Conservation (phyloP, 768 basidiomycete species). For the Cystofilobasidium bisporidii region DNA sequence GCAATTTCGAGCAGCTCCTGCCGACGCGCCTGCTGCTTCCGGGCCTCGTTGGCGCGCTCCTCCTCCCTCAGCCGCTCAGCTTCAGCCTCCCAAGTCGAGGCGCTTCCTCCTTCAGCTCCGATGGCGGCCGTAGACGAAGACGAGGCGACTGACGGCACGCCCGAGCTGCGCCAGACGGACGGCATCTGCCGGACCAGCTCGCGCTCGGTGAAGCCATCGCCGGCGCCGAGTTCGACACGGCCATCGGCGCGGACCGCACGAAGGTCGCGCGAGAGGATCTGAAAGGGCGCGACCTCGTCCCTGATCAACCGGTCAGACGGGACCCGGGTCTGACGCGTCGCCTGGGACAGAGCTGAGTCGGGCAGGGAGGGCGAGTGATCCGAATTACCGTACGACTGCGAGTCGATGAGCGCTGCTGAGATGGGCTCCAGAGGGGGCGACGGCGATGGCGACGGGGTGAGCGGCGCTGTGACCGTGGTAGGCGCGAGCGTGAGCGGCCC, state of each 20-base stretch:
- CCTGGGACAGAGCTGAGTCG: too few species aligned
- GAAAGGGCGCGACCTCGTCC: conserved; percentile 22
- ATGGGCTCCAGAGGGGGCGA: background rate
- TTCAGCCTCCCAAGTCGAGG: background rate
- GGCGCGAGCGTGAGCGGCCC: background rate
- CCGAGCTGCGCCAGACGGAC: background rate
- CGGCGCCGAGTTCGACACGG: conserved; percentile 15
- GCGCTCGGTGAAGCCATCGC: conserved; percentile 19
- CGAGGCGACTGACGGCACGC: background rate
- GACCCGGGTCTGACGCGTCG: background rate
- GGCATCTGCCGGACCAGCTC: conserved; percentile 15
- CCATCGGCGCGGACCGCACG: conserved; percentile 8
- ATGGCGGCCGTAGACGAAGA: background rate
- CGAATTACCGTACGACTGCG: too few species aligned
- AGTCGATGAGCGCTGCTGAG: too few species aligned
- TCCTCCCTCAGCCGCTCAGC: background rate
- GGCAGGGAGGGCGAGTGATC: too few species aligned
- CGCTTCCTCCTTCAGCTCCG: background rate
- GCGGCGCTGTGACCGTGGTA: background rate
- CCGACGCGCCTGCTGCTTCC: background rate
- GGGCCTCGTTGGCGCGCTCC: background rate
- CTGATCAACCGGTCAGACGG: conserved; percentile 14
- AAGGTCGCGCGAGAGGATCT: conserved; percentile 19
- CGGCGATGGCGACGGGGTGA: background rate
- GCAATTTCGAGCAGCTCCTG: conserved; percentile 3